phyloP scores from a whole-genome alignment of 2,329 filamentous ascomycete species.

The Alternaria arbusti region DNA sequence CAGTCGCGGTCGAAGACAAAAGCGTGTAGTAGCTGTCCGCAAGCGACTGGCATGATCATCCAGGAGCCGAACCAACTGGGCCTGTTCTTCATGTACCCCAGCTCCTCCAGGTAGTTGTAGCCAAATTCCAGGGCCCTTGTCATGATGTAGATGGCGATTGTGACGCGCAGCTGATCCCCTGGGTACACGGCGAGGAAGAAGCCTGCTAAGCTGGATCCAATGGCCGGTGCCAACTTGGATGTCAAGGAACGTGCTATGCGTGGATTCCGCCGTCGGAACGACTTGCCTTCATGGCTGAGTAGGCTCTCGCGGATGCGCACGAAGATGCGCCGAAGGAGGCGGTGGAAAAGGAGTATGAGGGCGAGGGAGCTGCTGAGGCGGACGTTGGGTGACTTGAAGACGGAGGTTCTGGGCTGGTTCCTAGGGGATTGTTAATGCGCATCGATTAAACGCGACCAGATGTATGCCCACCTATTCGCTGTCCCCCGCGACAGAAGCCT shows the following conservation, averaged over 20 bases:
- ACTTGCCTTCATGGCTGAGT: conserved; percentile 77
- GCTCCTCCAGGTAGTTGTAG: conserved; percentile 82
- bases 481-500: conserved; percentile 46
- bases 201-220: conserved; percentile 89
- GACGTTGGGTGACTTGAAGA: conserved; percentile 68
- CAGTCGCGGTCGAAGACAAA: conserved; percentile 61
- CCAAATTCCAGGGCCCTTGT: conserved; percentile 84
- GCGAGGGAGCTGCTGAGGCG: conserved; percentile 84
- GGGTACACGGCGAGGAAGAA: conserved; percentile 80
- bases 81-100: conserved; percentile 67
- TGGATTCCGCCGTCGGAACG: conserved; percentile 85
- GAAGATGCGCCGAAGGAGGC: conserved; percentile 90
- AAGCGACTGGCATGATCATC: conserved; percentile 58
- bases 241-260: conserved; percentile 76
- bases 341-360: conserved; percentile 84
- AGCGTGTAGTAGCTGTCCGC: conserved; percentile 58
- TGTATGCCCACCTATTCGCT: conserved; percentile 25
- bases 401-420: conserved; percentile 47
- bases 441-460: not conserved
- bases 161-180: conserved; percentile 73
- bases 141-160: conserved; percentile 80
- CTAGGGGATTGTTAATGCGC: conserved; percentile 24
- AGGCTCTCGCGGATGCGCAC: conserved; percentile 78
- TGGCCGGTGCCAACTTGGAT: conserved; percentile 81
- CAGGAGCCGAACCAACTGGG: conserved; percentile 69